Base-by-base conservation (phyloP, 208 protist genomes). In the Trypanosoma brucei region DNA sequence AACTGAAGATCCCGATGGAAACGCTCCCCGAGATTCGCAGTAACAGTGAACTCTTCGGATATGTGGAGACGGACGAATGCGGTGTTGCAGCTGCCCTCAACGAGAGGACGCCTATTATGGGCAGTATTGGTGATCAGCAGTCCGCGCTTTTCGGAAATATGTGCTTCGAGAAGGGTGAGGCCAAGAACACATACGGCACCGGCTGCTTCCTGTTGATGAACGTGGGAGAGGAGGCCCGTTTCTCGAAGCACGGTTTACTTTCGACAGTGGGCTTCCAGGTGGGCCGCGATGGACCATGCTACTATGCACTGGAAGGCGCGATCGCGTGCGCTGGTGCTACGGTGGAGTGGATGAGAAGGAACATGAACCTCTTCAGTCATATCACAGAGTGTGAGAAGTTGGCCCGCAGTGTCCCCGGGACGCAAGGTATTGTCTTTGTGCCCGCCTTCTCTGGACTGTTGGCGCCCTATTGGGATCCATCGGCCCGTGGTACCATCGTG, bases 171-270 rank as follows among this genome's bases (percentile, higher is more conserved):
- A 36, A 65, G 5, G 97, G 97, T 34, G 86, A 97, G n/a, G 82
- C 87, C 0, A 99, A 99, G 70, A 97, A 86, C 62, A 99, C 97
- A 2, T 98, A 98, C 76, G 98, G 98, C 11, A 99, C 98, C 1
- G 98, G 98, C 8, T 98, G 96, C 71, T 99, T 99, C 77, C 65
- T 99, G 33, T 80, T 99, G 13, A 86, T 94, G 71, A 99, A 99
- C 68, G 97, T 94, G 6, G 98, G 98, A n/a, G 68, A 72, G n/a
- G 63, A 72, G 31, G 65, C 70, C 30, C 70, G 94, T 33, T 78
- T 85, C 40, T 98, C 92, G 0, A 79, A 77, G 33, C 71, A 97
- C 72, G 98, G 97, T 9, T 79, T 99, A 22, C 74, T 99, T 1
- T 92, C 96, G 30, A 99, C 98, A 3, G 89, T 98, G 31, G 88